These are phyloP conservation scores for Oryza meyeriana DNA, from an alignment of 176 grass and related monocot species.

Conservation along the genomic window DNA sequence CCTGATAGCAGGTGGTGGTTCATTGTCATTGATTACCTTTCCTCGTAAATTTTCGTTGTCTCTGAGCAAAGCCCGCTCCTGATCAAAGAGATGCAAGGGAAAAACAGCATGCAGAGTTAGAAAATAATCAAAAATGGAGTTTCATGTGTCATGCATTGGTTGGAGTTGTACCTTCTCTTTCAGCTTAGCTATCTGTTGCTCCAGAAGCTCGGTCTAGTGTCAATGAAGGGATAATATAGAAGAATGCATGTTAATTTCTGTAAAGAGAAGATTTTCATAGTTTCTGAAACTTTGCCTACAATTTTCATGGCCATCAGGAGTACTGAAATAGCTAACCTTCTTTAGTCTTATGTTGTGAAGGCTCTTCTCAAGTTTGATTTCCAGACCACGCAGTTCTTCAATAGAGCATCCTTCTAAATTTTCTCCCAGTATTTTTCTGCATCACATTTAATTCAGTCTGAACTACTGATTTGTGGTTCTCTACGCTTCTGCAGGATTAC, in stretches of 20 bases:
- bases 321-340: constrained; percentile 43
- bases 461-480: not conserved
- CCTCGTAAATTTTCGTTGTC: constrained; percentile 41
- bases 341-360: constrained; percentile 41
- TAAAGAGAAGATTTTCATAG: not conserved
- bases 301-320: not conserved
- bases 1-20: not conserved
- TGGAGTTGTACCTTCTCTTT: constrained; percentile 50
- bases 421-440: constrained; percentile 62
- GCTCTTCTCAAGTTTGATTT: constrained; percentile 50
- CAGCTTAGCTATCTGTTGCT: constrained; percentile 56
- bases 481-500: not conserved
- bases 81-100: not conserved
- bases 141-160: not conserved
- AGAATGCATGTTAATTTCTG: constrained; percentile 11
- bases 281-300: not conserved
- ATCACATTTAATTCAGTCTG: not conserved
- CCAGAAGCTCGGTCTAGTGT: constrained; percentile 49
- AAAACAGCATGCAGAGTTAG: not conserved
- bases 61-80: constrained; percentile 52
- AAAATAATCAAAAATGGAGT: not conserved
- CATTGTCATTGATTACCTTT: constrained; percentile 35
- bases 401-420: constrained; percentile 47
- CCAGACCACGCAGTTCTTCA: constrained; percentile 52
- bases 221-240: constrained; percentile 9